A percentile compares a stretch with the other conserved stretches of the same genome.
Evolutionary conservation across 805 yeast species (phyloP).

Genomic region (Saturnispora sanitii): DNA sequence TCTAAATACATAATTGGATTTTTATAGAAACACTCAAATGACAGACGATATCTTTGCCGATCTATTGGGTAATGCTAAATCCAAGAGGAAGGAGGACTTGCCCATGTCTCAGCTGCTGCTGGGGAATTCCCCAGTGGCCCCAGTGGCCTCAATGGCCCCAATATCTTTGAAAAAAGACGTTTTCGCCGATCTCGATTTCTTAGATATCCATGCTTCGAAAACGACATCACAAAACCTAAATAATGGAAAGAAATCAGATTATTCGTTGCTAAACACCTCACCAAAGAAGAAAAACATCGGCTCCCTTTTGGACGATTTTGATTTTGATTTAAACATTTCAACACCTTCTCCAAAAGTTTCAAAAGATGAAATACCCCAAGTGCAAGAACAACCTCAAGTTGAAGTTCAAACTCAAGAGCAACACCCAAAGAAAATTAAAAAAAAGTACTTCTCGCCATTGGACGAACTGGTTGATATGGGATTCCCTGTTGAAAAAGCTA

Average conservation of each 20-base stretch:
- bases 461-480: constrained; percentile 79
- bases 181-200: neutral
- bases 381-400: neutral
- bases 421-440: too few relatives aligned
- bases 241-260: too few relatives aligned
- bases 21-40: too few relatives aligned
- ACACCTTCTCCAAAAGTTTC: neutral
- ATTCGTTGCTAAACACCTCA: neutral
- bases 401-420: constrained; percentile 26
- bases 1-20: too few relatives aligned
- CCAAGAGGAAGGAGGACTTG: too few relatives aligned
- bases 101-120: too few relatives aligned
- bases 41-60: neutral
- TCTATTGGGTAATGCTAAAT: neutral
- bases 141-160: neutral
- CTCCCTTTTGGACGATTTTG: constrained; percentile 9
- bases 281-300: neutral
- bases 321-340: neutral
- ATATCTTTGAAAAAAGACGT: too few relatives aligned
- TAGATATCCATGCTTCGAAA: too few relatives aligned
- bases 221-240: too few relatives aligned
- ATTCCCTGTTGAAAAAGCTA: constrained; percentile 51
- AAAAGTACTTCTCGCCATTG: too few relatives aligned
- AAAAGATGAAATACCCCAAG: neutral
- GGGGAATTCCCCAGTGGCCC: neutral